These are phyloP conservation scores for Comarum palustre DNA, from an alignment of 306 rosid genomes.

Conservation along the genomic window DNA sequence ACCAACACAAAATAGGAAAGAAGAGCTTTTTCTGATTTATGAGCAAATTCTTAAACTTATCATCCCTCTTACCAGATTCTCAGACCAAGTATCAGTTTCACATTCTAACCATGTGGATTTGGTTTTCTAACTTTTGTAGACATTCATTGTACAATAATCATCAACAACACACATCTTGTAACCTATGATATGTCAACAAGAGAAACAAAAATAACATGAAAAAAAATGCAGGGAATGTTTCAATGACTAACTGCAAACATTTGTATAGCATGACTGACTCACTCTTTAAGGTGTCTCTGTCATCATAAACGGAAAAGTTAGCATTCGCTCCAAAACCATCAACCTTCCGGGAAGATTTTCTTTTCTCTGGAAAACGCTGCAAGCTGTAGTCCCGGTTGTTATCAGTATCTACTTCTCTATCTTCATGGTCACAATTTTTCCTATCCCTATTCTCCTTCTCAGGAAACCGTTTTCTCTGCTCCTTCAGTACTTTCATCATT, in stretches of 20 bases:
- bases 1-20: not conserved
- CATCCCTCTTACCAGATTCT: not conserved
- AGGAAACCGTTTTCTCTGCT: constrained; percentile 50
- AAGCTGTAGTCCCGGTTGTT: constrained; percentile 49
- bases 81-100: constrained; percentile 1
- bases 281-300: constrained; percentile 66
- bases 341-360: constrained; percentile 61
- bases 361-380: constrained; percentile 62
- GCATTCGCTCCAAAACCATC: constrained; percentile 61
- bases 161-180: not conserved
- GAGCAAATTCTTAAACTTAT: not conserved
- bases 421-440: constrained; percentile 68
- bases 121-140: not conserved
- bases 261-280: constrained; percentile 31
- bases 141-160: not conserved
- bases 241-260: not conserved
- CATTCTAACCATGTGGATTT: not conserved
- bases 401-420: constrained; percentile 70
- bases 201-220: not conserved
- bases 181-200: not conserved
- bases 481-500: constrained; percentile 59
- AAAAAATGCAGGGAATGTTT: not conserved
- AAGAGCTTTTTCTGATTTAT: not conserved
- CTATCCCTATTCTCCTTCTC: constrained; percentile 66
- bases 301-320: constrained; percentile 61